Evolutionary conservation across 345 rosid species (phyloP), one percentile per base, ranked within the genome.

Genomic region (Aethionema arabicum): DNA sequence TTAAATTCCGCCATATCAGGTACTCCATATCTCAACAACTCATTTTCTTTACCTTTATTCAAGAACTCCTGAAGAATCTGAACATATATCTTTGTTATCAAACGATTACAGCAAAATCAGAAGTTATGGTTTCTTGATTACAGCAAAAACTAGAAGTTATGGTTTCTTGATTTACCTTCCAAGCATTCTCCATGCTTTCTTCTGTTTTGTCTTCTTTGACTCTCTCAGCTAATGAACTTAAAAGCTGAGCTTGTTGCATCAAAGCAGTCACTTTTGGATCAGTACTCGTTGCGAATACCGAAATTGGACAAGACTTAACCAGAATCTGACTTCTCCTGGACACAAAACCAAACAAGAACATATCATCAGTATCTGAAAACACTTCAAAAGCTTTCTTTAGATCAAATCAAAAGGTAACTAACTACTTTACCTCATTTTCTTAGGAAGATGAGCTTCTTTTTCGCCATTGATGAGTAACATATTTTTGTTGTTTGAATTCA

Each of bases 191-290:
- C 67, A 87, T 81, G 79, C 95, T 83, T 77, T 85, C 87, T 31
- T 87, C 96, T 55, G 88, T 78, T 72, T 80, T 85, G 56, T 90
- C 97, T 35, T 79, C 56, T 61, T 77, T 80, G 52, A 93, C 91
- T 73, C 82, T 93, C 63, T 63, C 52, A 3, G 96, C 87, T 52
- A 93, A 81, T 10, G 96, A 83, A 68, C 85, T 80, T 66, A 93
- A 82, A 68, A 90, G 86, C 71, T 85, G 90, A 33, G 99, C 97
- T 82, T 90, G 97, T 77, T 90, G 88, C 88, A 87, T 80, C 83
- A 93, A 74, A 72, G 87, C 92, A 49, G 77, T 56, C 65, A 87
- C 74, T 80, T 83, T 90, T 35, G 95, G 92, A 79, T 93, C 27
- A 21, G 27, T 21, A 21, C 27, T 1, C 2, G 27, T 21, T 21